Base-by-base conservation (phyloP, 306 rosid species). In the Rosa persica region DNA sequence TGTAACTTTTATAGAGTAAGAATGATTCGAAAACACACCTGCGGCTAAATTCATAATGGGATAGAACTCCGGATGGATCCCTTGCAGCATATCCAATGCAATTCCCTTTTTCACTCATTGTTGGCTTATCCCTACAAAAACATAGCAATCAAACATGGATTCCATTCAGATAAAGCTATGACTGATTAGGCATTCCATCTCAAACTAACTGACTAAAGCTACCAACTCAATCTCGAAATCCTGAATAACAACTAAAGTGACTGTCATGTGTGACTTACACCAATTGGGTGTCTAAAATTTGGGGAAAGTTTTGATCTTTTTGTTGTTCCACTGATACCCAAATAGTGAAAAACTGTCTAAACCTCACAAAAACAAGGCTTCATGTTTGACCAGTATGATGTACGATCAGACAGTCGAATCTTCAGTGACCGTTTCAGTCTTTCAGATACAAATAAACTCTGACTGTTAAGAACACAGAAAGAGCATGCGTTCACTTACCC, bases 71-170 rank as follows among this genome's bases (percentile, higher is more conserved):
- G 69, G 96, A 88, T 5, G 86, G 78, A 82, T 90, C 97, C 79
- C 86, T 88, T 74, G 96, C 97, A 39, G 97, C 97, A 92, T 92
- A 93, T 77, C 87, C 96, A 22, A 89, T 79, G 83, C 97, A 93
- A 38, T 88, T 86, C 70, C 78, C 91, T 22, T 42, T 76, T 19
- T 51, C 80, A 39, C 73, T 73, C 97, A 89, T 90, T 39, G 58
- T 27, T 39, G 25, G 27, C 55, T 74, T 23, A 8, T 4, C 17
- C 47, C 78, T 61, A 13, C 4, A 73, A 38, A 57, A 39, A 73
- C 4, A 12, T 0, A 55, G 67, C 77, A 73, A 55, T 15, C 42
- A 40, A 42, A 2, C 27, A 57, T 9, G 1, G 20, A 13, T 23
- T 74, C 17, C 25, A 12, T 73, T 6, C 10, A 36, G 36, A 36